Conservation (phyloP, 495 filamentous ascomycete genomes). For the Neurospora africana region DNA sequence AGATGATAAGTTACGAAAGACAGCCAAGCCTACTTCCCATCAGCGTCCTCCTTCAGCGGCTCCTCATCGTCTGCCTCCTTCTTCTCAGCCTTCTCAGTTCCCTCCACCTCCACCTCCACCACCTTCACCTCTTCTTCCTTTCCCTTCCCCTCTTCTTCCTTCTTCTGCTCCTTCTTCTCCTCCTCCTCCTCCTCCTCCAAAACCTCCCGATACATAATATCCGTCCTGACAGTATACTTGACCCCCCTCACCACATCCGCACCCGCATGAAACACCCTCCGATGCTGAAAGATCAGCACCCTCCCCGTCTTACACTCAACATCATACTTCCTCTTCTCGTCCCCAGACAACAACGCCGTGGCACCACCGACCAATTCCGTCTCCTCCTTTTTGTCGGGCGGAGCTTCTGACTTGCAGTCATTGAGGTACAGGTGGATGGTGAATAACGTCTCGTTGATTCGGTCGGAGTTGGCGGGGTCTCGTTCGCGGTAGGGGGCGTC, state of each 20-base stretch:
- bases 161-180: background rate
- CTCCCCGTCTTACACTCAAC: slow-evolving; percentile 61
- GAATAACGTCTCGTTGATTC: slow-evolving; percentile 48
- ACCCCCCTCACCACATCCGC: slow-evolving; percentile 61
- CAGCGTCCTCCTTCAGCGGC: background rate
- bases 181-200: background rate
- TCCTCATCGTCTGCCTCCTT: background rate
- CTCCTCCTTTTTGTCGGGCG: slow-evolving; percentile 5
- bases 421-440: slow-evolving; percentile 84
- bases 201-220: slow-evolving; percentile 58
- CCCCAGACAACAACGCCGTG: slow-evolving; percentile 48
- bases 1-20: background rate
- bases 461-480: slow-evolving; percentile 15
- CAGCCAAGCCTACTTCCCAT: background rate
- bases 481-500: slow-evolving; percentile 56
- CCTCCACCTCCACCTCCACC: background rate
- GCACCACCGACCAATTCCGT: slow-evolving; percentile 48
- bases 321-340: slow-evolving; percentile 42
- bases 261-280: slow-evolving; percentile 56
- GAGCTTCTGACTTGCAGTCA: slow-evolving; percentile 30
- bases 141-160: too few relatives aligned
- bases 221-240: slow-evolving; percentile 69
- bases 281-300: slow-evolving; percentile 71
- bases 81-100: background rate
- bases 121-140: background rate